phyloP scores from a whole-genome alignment of 2,329 filamentous ascomycete species.

The Neophaeococcomyces aloes region DNA sequence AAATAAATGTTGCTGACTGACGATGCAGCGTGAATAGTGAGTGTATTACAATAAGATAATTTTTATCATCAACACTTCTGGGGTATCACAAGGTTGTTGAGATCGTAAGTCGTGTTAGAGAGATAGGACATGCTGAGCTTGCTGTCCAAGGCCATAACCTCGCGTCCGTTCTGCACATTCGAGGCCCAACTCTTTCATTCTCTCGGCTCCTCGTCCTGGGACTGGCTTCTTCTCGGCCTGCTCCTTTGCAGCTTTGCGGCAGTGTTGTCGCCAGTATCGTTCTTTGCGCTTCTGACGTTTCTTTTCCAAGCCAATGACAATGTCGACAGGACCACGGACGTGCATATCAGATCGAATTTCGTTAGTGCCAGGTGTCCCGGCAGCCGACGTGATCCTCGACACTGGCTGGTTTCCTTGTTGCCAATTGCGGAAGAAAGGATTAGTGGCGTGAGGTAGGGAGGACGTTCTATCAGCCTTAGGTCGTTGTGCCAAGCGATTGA shows the following conservation, averaged over 20 bases:
- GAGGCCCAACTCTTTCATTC: constrained; percentile 86
- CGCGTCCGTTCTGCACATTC: constrained; percentile 75
- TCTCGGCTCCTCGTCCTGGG: constrained; percentile 78
- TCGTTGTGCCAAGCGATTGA: constrained; percentile 47
- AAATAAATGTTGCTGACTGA: not conserved
- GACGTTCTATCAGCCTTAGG: constrained; percentile 60
- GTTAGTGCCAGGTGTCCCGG: constrained; percentile 14
- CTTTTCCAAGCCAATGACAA: constrained; percentile 89
- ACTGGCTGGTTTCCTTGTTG: constrained; percentile 27
- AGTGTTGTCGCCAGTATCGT: constrained; percentile 83
- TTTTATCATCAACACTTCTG: constrained; percentile 2
- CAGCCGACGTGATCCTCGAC: constrained; percentile 18
- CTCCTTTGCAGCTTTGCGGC: constrained; percentile 64
- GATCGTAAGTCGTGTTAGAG: constrained; percentile 35
- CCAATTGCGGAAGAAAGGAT: constrained; percentile 48
- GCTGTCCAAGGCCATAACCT: constrained; percentile 47
- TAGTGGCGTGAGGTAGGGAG: constrained; percentile 71
- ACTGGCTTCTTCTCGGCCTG: constrained; percentile 57
- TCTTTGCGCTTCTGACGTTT: constrained; percentile 89
- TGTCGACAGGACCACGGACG: constrained; percentile 88
- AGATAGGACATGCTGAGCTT: constrained; percentile 59
- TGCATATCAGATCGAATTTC: constrained; percentile 45
- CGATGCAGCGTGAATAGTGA: not conserved
- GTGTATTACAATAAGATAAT: constrained; percentile 6
- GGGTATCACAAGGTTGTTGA: constrained; percentile 9